A percentile compares a stretch with the other conserved stretches of the same genome.
Evolutionary conservation across 2,329 filamentous ascomycete genomes (phyloP).

Genomic region (Neofusicoccum laricinum): DNA sequence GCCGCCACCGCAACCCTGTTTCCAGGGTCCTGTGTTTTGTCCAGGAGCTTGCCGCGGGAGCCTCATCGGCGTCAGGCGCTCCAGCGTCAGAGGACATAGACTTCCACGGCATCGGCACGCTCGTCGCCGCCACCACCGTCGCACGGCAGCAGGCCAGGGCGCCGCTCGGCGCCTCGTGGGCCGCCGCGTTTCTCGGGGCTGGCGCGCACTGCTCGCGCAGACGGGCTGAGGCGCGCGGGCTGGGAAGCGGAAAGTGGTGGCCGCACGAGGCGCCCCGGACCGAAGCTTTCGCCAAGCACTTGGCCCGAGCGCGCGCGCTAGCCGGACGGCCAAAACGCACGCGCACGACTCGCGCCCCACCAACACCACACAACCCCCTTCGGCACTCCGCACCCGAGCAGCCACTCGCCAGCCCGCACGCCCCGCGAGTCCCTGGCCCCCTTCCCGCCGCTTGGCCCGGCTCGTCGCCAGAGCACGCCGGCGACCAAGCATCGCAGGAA

Average conservation of each 20-base stretch:
- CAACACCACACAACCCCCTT: background rate
- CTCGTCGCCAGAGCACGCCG: background rate
- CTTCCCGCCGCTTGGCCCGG: conserved; percentile 1
- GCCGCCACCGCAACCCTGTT: background rate
- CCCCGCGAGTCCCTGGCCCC: background rate
- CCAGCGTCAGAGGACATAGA: background rate
- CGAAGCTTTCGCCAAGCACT: conserved; percentile 11
- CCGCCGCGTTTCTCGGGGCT: background rate
- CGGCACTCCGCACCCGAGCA: conserved; percentile 8
- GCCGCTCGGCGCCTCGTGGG: no score
- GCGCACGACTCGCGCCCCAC: background rate
- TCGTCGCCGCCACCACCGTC: background rate
- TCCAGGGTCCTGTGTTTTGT: background rate
- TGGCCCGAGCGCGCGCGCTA: background rate
- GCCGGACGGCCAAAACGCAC: background rate
- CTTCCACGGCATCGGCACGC: background rate
- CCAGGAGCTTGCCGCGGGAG: background rate
- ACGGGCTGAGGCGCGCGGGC: no score
- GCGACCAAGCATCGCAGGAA: background rate
- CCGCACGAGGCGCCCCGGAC: background rate
- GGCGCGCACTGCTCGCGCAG: background rate
- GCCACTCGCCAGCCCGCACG: background rate
- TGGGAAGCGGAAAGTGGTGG: background rate
- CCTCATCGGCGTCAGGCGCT: background rate
- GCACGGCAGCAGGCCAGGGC: background rate